These are phyloP conservation scores for Penicillium coprophilum DNA, from an alignment of 495 filamentous ascomycete genomes.

Conservation along the genomic window DNA sequence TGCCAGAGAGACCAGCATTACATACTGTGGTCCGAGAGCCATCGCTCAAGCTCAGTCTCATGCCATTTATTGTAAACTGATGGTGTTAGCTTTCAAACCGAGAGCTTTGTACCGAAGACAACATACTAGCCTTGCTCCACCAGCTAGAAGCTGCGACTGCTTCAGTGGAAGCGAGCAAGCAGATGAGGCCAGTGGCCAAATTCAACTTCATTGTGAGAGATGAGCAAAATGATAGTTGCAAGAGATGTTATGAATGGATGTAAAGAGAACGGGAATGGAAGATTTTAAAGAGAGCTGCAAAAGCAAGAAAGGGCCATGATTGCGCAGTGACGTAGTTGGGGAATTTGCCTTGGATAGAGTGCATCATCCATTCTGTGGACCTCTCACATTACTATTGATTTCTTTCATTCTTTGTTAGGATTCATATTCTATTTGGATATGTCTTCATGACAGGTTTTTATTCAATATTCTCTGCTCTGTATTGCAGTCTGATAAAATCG, in stretches of 20 bases:
- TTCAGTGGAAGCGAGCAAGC: conserved; percentile 66
- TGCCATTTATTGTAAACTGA: conserved; percentile 98
- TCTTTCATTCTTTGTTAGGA: too few relatives aligned
- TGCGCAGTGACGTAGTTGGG: conserved; percentile 45
- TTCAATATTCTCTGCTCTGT: too few relatives aligned
- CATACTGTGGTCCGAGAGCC: conserved; percentile 81
- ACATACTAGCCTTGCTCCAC: conserved; percentile 81
- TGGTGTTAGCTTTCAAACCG: conserved; percentile 11
- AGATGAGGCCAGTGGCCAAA: conserved; percentile 62
- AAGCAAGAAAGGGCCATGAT: conserved; percentile 33
- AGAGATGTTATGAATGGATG: not conserved
- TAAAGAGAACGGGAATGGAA: not conserved
- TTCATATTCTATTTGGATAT: too few relatives aligned
- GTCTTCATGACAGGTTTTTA: too few relatives aligned
- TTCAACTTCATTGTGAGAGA: conserved; percentile 68
- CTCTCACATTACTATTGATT: too few relatives aligned
- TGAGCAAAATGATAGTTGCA: not conserved
- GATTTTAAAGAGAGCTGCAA: conserved; percentile 3
- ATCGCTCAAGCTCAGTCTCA: conserved; percentile 93
- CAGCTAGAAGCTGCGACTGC: conserved; percentile 68
- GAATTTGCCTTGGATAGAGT: conserved; percentile 25
- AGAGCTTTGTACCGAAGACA: not conserved
- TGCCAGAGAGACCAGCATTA: not conserved
- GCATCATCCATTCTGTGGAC: conserved; percentile 23
- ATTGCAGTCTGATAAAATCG: too few relatives aligned